phyloP scores from a whole-genome alignment of 805 yeast genomes.

The Teunomyces kruisii region DNA sequence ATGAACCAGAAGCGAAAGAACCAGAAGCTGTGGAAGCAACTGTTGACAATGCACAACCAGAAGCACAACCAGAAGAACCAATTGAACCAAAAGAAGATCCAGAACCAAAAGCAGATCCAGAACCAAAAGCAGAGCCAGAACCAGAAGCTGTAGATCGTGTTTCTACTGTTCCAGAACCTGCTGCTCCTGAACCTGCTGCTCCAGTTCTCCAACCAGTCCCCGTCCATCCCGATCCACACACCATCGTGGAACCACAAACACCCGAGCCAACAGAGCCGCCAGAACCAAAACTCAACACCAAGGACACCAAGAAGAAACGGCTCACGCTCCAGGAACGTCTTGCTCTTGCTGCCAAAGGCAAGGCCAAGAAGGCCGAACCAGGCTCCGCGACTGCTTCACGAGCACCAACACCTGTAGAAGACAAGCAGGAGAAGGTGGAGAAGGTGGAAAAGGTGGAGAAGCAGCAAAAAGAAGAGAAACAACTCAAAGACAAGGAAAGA shows the following conservation, averaged over 20 bases:
- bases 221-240: too few species aligned
- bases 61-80: too few species aligned
- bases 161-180: too few species aligned
- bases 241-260: background rate
- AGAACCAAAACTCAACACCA: background rate
- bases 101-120: too few species aligned
- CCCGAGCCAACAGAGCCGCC: background rate
- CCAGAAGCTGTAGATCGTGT: too few species aligned
- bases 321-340: constrained; percentile 81
- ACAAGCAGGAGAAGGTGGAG: background rate
- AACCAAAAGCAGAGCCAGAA: too few species aligned
- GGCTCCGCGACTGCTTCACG: background rate
- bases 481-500: constrained; percentile 5
- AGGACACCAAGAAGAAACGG: constrained; percentile 45
- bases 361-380: constrained; percentile 20
- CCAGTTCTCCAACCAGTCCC: too few species aligned
- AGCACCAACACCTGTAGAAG: background rate
- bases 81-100: too few species aligned
- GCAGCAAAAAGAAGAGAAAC: background rate
- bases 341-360: constrained; percentile 71
- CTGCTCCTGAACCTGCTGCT: too few species aligned
- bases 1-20: too few species aligned
- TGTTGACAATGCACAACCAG: too few species aligned
- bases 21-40: too few species aligned
- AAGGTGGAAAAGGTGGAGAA: background rate